These are phyloP conservation scores for Venturia asperata DNA, from an alignment of 2,329 filamentous ascomycete species.

Conservation along the genomic window DNA sequence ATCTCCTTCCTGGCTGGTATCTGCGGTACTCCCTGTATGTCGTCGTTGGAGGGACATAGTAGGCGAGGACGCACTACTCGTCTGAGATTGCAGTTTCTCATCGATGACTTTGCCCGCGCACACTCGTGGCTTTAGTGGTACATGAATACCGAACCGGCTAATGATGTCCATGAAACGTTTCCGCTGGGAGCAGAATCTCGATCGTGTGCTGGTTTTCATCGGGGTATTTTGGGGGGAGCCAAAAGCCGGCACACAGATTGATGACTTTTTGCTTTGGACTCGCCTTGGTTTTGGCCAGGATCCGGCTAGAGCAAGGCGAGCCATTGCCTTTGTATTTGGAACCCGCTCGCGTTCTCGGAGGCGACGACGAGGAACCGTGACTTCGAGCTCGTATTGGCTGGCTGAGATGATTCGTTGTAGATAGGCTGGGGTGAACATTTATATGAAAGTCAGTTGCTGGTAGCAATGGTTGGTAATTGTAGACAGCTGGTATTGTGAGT, in stretches of 20 bases:
- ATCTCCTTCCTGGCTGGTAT: not conserved
- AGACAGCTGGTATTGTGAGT: not conserved
- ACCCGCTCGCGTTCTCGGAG: not conserved
- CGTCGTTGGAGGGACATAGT: not conserved
- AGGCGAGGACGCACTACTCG: not conserved
- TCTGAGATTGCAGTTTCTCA: not conserved
- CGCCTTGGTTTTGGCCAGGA: not conserved
- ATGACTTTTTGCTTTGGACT: not conserved
- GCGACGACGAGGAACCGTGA: not conserved
- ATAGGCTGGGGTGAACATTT: not conserved
- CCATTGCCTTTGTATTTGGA: not conserved
- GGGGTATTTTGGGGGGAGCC: not conserved
- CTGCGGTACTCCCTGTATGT: not conserved
- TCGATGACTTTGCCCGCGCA: not conserved
- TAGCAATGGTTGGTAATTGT: not conserved
- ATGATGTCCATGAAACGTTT: not conserved
- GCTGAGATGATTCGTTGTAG: not conserved
- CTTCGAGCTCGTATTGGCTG: not conserved
- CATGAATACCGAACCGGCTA: not conserved
- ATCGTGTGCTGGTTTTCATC: not conserved
- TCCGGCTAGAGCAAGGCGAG: not conserved
- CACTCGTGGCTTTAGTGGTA: not conserved
- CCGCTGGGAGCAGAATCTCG: not conserved
- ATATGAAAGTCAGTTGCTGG: not conserved
- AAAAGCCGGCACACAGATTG: not conserved